Base-by-base conservation (phyloP, 2,329 filamentous ascomycete genomes). In the Paramyrothecium sp. region DNA sequence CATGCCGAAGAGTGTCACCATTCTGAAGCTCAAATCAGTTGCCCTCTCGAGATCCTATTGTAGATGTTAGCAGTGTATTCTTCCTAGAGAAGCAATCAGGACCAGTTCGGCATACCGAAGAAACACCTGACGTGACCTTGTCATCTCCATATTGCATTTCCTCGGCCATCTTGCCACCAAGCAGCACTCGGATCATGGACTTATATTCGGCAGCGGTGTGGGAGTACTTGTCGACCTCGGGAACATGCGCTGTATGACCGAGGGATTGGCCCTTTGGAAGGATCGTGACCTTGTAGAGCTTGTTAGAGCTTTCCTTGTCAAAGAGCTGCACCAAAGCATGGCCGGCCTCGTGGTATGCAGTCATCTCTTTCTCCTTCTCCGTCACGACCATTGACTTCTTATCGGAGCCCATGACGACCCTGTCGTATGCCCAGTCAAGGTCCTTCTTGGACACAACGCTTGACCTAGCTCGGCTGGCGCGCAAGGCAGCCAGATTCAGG, bases 401-500 rank as follows among this genome's bases (percentile, higher is more conserved):
- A 77, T 99, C 95, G 2, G 94, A 91, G 41, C 95, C 95, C 92
- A 99, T 97, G 73, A 97, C 89, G 55, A 99, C 91, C 77, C 95
- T 95, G 78, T 99, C 95, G 76, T 96, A 98, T 57, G 95, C 95
- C 93, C 94, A 99, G 65, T 97, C 93, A 62, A 98, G 88, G 69
- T 98, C 92, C 34, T 83, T 75, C 73, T 92, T 89, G 13, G 84
- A 83, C 54, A 99, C 91, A 50, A 88, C 83, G 58, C 80, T 81
- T 44, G 89, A 84, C 75, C 93, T 95, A 64, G 90, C 84, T 72
- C 95, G 92, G 68, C 92, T 96, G n/a, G 95, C 95, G 68, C 90
- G 91, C 48, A 99, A 89, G 21, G 95, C 95, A 33, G 95, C 95
- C 71, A 97, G 91, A 75, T 99, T 99, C 69, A 97, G 90, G 65